Conservation (phyloP, 2,329 filamentous ascomycete genomes). For the Colletotrichum shisoi region DNA sequence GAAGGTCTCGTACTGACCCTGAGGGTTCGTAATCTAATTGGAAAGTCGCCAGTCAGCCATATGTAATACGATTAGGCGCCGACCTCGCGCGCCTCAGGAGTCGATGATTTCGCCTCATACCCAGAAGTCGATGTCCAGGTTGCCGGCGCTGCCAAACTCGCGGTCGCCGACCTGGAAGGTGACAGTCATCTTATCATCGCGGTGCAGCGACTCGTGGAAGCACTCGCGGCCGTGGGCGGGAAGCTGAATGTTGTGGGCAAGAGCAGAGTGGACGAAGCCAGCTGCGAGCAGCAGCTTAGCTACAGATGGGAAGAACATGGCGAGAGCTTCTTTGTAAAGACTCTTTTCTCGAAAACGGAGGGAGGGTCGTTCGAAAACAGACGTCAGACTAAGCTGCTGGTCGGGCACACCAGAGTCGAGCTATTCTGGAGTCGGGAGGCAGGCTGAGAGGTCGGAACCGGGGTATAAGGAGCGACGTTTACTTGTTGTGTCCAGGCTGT, state of each 20-base stretch:
- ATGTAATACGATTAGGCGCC: constrained; percentile 3
- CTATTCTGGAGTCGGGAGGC: constrained; percentile 21
- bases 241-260: constrained; percentile 95
- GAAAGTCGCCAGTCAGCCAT: constrained; percentile 38
- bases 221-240: constrained; percentile 93
- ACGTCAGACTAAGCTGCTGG: constrained; percentile 25
- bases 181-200: constrained; percentile 97
- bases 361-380: constrained; percentile 4
- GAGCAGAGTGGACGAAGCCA: constrained; percentile 63
- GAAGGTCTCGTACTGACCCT: constrained; percentile 77
- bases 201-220: constrained; percentile 93
- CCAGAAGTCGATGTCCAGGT: constrained; percentile 98
- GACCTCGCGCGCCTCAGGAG: not conserved
- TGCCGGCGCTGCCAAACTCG: constrained; percentile 93
- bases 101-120: constrained; percentile 59
- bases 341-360: constrained; percentile 27
- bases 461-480: constrained; percentile 36
- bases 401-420: constrained; percentile 17
- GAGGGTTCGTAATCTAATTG: constrained; percentile 78
- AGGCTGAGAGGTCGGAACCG: constrained; percentile 27
- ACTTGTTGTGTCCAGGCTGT: constrained; percentile 39
- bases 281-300: constrained; percentile 56
- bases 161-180: constrained; percentile 97
- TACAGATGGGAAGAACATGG: constrained; percentile 56
- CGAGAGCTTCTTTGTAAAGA: constrained; percentile 37